Conservation (phyloP, 2,329 filamentous ascomycete genomes). For the Helotiales sp. region DNA sequence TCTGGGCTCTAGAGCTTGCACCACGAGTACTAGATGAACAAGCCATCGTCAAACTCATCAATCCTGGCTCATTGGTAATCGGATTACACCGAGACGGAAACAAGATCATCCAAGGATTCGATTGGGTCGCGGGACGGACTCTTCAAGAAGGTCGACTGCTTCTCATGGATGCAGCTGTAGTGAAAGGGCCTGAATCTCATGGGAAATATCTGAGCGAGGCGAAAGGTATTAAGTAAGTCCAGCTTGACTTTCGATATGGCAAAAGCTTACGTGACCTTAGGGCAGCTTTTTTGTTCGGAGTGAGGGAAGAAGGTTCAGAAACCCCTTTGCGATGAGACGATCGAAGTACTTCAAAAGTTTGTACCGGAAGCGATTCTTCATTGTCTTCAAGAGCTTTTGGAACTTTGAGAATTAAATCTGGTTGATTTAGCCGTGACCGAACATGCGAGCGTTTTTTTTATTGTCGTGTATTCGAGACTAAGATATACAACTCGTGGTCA, state of each 20-base stretch:
- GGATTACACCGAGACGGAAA: constrained; percentile 17
- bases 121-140: constrained; percentile 10
- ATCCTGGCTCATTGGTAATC: constrained; percentile 11
- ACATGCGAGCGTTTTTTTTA: background rate
- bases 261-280: background rate
- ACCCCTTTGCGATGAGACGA: background rate
- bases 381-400: background rate
- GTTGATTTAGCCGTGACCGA: background rate
- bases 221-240: constrained; percentile 9
- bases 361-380: background rate
- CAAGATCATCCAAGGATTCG: constrained; percentile 4
- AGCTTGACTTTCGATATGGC: background rate
- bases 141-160: constrained; percentile 11
- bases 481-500: background rate
- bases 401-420: background rate
- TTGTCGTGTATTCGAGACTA: too few species aligned
- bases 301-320: background rate
- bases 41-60: constrained; percentile 5
- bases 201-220: constrained; percentile 19
- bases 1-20: constrained; percentile 11
- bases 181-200: constrained; percentile 8
- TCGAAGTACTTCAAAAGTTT: background rate
- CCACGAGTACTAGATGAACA: constrained; percentile 3
- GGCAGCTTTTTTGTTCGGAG: constrained; percentile 2
- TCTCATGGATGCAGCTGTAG: constrained; percentile 16